A percentile compares a stretch with the other conserved stretches of the same genome.
These are phyloP conservation scores for Hypoxylon rubiginosum DNA, from an alignment of 2,329 filamentous ascomycete genomes.

Conservation along the genomic window DNA sequence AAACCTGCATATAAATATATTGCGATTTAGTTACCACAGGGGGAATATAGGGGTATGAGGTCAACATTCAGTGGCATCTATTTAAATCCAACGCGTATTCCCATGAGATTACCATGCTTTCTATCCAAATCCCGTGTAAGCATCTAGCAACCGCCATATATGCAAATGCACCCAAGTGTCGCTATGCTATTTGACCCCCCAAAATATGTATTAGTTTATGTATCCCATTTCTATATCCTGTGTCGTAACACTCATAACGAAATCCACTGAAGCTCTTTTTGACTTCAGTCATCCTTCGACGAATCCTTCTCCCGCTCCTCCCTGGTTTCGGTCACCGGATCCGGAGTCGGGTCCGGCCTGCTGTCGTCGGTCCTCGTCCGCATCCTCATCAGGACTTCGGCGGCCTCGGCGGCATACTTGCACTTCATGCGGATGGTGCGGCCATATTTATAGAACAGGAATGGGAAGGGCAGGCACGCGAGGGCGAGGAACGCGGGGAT, in stretches of 20 bases:
- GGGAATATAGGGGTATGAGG: neutral
- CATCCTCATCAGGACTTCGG: conserved; percentile 59
- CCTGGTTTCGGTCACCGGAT: neutral
- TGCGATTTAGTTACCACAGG: neutral
- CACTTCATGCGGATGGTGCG: conserved; percentile 72
- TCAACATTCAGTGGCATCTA: conserved; percentile 24
- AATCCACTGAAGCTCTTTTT: neutral
- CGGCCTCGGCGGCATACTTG: conserved; percentile 77
- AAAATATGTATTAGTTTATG: neutral
- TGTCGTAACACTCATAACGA: conserved; percentile 6
- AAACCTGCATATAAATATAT: neutral
- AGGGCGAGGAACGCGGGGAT: conserved; percentile 81
- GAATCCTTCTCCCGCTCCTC: conserved; percentile 1
- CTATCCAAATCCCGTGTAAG: conserved; percentile 4
- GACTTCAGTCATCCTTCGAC: neutral
- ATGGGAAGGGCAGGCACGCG: conserved; percentile 79
- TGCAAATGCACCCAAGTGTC: conserved; percentile 4
- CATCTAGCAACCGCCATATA: neutral
- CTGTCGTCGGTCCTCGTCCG: conserved; percentile 21
- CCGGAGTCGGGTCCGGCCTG: conserved; percentile 55
- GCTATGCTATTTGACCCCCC: conserved; percentile 11
- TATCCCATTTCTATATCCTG: neutral
- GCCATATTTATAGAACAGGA: conserved; percentile 82
- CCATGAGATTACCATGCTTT: conserved; percentile 2
- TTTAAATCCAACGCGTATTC: conserved; percentile 7